Evolutionary conservation across 257 asterid species (phyloP), one percentile per base, ranked within the genome.

Genomic region (Echites panduratus): DNA sequence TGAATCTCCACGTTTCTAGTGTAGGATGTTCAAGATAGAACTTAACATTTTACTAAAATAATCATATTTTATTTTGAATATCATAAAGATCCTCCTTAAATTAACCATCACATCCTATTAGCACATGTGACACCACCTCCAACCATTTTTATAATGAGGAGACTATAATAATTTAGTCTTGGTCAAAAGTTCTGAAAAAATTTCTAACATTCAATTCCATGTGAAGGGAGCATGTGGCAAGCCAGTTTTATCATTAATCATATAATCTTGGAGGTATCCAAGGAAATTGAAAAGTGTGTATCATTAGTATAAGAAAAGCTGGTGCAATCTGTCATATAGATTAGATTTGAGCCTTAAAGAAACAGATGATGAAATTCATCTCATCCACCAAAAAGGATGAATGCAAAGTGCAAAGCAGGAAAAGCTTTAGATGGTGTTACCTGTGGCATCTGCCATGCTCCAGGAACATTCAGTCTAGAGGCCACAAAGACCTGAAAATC

Each of bases 401-500:
- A 3, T 19, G 65, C 66, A 48, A 50, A 49, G 68, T 71, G 62
- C 20, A 66, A 43, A 61, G 48, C 16, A n/a, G 29, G 44, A 70
- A 74, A 26, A 29, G 48, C 49, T 54, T 3, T 41, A 66, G 73
- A 73, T 64, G 70, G 57, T 41, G 66, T 80, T 83, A 91, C 98
- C 98, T 94, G 98, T 73, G 98, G 97, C 98, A 94, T 94, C 85
- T 94, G 98, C 98, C 98, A 94, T 57, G 98, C 98, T 84, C 98
- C 98, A 38, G 98, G 98, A 77, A 94, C 97, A 79, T 94, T 94
- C 84, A 94, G 72, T 86, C 91, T 85, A 68, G 98, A 94, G 32
- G 98, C 98, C 76, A 94, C 97, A 81, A 94, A 94, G 75, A 94
- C 91, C 98, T 93, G 96, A 52, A 83, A 79, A 57, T 24, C 62